A percentile compares a stretch with the other conserved stretches of the same genome.
Evolutionary conservation across 2,329 filamentous ascomycete genomes (phyloP).

Genomic region (Lasiodiplodia sp.): DNA sequence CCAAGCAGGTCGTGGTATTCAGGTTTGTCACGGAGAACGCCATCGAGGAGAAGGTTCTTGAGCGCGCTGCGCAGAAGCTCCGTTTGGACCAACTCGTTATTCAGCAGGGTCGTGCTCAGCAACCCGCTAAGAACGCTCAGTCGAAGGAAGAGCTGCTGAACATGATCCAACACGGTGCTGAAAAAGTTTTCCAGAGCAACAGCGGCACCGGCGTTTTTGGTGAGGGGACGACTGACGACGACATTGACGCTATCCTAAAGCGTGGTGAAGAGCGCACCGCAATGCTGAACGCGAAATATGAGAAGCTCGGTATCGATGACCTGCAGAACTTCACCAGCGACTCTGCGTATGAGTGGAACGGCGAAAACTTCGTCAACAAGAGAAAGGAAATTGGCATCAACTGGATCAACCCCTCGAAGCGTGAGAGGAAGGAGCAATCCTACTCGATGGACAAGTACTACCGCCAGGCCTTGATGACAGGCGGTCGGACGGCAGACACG

Average conservation of each 20-base stretch:
- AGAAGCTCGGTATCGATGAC: conserved; percentile 95
- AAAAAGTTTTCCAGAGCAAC: conserved; percentile 84
- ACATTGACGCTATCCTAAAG: conserved; percentile 87
- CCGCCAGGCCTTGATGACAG: conserved; percentile 84
- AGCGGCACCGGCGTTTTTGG: conserved; percentile 68
- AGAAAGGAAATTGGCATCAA: conserved; percentile 92
- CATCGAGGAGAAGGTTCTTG: conserved; percentile 97
- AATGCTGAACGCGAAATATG: conserved; percentile 89
- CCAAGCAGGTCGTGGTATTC: conserved; percentile 96
- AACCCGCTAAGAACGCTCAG: conserved; percentile 86
- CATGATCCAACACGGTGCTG: conserved; percentile 99
- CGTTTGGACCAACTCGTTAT: conserved; percentile 97
- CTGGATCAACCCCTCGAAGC: conserved; percentile 99
- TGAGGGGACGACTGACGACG: conserved; percentile 74
- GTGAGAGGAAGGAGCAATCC: conserved; percentile 96
- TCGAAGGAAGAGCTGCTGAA: conserved; percentile 95
- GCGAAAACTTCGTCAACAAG: conserved; percentile 84
- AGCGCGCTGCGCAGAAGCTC: conserved; percentile 94
- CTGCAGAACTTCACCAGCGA: conserved; percentile 97
- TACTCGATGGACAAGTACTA: conserved; percentile 99
- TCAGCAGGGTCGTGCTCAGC: conserved; percentile 93
- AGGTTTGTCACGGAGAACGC: conserved; percentile 97
- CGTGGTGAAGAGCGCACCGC: conserved; percentile 90
- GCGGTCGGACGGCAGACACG: conserved; percentile 77
- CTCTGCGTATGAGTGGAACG: conserved; percentile 98